Base-by-base conservation (phyloP, 805 yeast genomes). In the Kuraishia piskuri region DNA sequence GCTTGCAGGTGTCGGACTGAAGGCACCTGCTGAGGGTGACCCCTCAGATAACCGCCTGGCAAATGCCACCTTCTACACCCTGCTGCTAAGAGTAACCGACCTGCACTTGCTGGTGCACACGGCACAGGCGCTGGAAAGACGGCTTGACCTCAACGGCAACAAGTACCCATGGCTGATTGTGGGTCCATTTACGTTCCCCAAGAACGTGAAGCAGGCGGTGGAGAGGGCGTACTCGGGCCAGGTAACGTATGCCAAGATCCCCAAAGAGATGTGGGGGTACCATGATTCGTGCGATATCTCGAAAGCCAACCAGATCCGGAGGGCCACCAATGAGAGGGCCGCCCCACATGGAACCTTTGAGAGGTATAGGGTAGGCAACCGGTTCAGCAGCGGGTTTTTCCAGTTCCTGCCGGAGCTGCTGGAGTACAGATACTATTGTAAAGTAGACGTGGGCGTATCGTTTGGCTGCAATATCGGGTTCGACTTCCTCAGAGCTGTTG, bases 171-270 rank as follows among this genome's bases (percentile, higher is more conserved):
- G 23, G 47, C 23, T 21, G 5, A 45, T 21, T 21, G 23, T 22
- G 14, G 22, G 22, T 21, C 23, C 47, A 12, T 22, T 20, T 21
- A 45, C 74, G 44, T 88, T 90, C 68, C 73, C 80, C 22, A 84
- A 83, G 1, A 86, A 84, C 56, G 86, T 90, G 64, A 82, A 76
- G 59, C 63, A 68, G n/a, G 71, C 77, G 12, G 81, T 91, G 17
- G 59, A 76, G 1, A 77, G 85, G 2, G 68, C 88, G 63, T 82
- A 82, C 5, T 79, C 90, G 37, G 97, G 97, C 48, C 72, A 68
- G 6, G 82, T 88, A 26, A 75, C 80, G 58, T 90, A 83, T 60
- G 96, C 90, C 26, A 54, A 74, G 49, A 81, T 91, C 55, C 90
- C 88, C 8, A 69, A 71, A 47, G 84, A 82, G 53, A 85, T 85